Base-by-base conservation (phyloP, 2,329 filamentous ascomycete species). In the Proliferodiscus dingleyae region DNA sequence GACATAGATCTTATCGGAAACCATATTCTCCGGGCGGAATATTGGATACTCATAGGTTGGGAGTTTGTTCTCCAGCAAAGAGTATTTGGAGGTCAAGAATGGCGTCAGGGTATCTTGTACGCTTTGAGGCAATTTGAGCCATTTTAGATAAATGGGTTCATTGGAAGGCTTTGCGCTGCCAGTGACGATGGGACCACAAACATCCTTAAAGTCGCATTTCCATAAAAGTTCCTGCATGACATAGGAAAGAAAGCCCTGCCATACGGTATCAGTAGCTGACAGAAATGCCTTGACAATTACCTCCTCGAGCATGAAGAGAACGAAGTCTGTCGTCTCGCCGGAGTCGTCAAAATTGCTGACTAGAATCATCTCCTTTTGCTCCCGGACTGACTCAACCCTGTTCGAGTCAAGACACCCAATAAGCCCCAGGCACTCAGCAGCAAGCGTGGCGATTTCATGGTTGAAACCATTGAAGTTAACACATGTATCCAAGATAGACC, bases 371-470 rank as follows among this genome's bases (percentile, higher is more conserved):
- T 89, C 85, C 52, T 79, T 82, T 56, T 89, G 85, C 57, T 87
- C 84, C 46, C 87, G 79, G 9, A 85, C 77, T 1, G 81, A 80
- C 59, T 98, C 93, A 2, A 96, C 80, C 48, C 87, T 81, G 59
- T 95, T 95, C 1, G 91, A 85, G 64, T 98, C 94, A 18, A 98
- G 70, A 54, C 90, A 95, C 5, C 94, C 93, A 43, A 98, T 81
- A 16, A 94, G 74, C 0, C 94, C 94, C 30, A 98, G 74, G 53
- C 88, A 93, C 59, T 86, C 81, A 11, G 89, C 85, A 51, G 87
- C 89, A 2, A 94, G 71, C 15, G 79, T 72, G 41, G 83, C 75
- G 44, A 97, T 86, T 10, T 81, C 78, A 6, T 72, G 64, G 33
- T 86, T 77, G 10, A 75, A 73, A 41, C 80, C 77, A 53, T 83